These are phyloP conservation scores for Rhodotorula sp. DNA, from an alignment of 1,284 basidiomycete species.

Conservation along the genomic window DNA sequence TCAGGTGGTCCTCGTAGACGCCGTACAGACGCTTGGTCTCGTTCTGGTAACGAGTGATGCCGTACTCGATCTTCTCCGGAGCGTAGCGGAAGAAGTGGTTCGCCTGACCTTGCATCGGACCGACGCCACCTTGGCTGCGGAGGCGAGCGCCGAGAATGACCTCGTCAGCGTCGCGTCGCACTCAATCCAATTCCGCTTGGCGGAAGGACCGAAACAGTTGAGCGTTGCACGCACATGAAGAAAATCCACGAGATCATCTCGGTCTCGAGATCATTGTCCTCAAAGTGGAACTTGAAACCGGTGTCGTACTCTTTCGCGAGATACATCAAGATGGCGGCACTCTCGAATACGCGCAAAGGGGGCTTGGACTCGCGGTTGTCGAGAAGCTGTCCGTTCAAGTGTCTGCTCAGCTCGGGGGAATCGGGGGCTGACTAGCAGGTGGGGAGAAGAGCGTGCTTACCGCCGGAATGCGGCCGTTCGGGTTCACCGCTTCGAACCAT, in stretches of 20 bases:
- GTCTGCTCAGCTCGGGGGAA: too few species aligned
- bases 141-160: not conserved
- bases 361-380: slow-evolving; percentile 22
- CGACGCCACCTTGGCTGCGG: slow-evolving; percentile 30
- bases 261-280: slow-evolving; percentile 26
- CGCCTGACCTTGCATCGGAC: slow-evolving; percentile 31
- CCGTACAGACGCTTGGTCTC: slow-evolving; percentile 35
- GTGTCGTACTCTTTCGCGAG: slow-evolving; percentile 28
- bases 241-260: slow-evolving; percentile 32
- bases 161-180: not conserved
- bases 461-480: slow-evolving; percentile 35
- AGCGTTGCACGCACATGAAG: not conserved
- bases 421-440: too few species aligned
- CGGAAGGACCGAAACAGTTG: too few species aligned
- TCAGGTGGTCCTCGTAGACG: slow-evolving; percentile 34
- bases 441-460: not conserved
- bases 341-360: slow-evolving; percentile 20
- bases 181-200: too few species aligned
- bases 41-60: slow-evolving; percentile 35
- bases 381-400: not conserved
- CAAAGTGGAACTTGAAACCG: slow-evolving; percentile 13
- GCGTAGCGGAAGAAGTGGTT: slow-evolving; percentile 42
- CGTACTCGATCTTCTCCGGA: slow-evolving; percentile 38
- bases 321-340: slow-evolving; percentile 25
- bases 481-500: slow-evolving; percentile 33